Percentiles rank a stretch among this genome's conserved stretches.
Conservation (phyloP, 257 asterid genomes). For the Misopates orontium region DNA sequence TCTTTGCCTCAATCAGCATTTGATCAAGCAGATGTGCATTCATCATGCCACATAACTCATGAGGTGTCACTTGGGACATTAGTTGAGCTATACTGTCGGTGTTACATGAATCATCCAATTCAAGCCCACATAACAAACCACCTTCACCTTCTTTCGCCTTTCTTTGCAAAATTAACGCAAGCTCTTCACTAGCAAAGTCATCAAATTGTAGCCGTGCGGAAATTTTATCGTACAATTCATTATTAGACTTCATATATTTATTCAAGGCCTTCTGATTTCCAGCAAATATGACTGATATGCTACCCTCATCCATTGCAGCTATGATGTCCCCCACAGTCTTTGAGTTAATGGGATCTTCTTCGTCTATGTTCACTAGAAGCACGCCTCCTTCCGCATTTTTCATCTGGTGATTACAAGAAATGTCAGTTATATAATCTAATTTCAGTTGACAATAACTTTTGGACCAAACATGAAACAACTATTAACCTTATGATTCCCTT, state of each 20-base stretch:
- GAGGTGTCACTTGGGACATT: slow-evolving; percentile 33
- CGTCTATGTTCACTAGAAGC: slow-evolving; percentile 46
- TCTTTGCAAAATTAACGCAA: slow-evolving; percentile 39
- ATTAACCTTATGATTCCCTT: slow-evolving; percentile 40
- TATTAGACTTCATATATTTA: slow-evolving; percentile 40
- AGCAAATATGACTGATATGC: slow-evolving; percentile 37
- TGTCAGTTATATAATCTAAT: slow-evolving; percentile 5
- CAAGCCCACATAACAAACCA: slow-evolving; percentile 31
- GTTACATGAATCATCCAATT: slow-evolving; percentile 46
- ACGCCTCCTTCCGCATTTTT: slow-evolving; percentile 46
- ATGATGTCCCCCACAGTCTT: slow-evolving; percentile 32
- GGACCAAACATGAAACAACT: background rate
- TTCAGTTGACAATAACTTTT: background rate
- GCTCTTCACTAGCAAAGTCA: slow-evolving; percentile 51
- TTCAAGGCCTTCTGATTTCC: slow-evolving; percentile 42
- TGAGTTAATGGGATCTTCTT: slow-evolving; percentile 37
- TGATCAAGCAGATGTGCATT: slow-evolving; percentile 54
- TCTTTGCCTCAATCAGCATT: slow-evolving; percentile 49
- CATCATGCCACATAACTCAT: slow-evolving; percentile 32
- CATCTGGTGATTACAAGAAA: slow-evolving; percentile 38
- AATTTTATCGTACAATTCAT: slow-evolving; percentile 42
- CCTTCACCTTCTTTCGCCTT: slow-evolving; percentile 39
- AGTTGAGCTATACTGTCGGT: slow-evolving; percentile 20
- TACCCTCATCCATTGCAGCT: slow-evolving; percentile 39
- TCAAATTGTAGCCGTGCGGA: slow-evolving; percentile 43